phyloP scores from a whole-genome alignment of 2,329 filamentous ascomycete genomes.

The Teratosphaeria viscida region DNA sequence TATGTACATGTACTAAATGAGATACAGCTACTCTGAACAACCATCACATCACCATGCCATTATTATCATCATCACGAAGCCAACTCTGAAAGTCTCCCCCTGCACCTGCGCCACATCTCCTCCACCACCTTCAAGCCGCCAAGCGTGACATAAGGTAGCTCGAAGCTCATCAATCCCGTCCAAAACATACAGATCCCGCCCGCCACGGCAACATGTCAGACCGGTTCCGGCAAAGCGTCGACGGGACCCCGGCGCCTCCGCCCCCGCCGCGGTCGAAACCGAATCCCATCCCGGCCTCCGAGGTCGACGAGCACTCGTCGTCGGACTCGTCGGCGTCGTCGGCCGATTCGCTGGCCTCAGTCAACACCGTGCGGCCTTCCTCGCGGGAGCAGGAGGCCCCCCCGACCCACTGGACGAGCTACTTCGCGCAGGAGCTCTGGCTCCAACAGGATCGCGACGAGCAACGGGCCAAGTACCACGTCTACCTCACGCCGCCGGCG shows the following conservation, averaged over 20 bases:
- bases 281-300: conserved; percentile 8
- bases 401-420: conserved; percentile 74
- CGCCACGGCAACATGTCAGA: conserved; percentile 16
- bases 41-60: neutral
- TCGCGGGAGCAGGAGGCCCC: conserved; percentile 38
- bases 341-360: conserved; percentile 69
- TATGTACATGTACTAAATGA: too few species aligned
- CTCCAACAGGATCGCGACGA: conserved; percentile 40
- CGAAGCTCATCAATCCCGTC: neutral
- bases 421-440: conserved; percentile 80
- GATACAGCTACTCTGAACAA: neutral
- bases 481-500: conserved; percentile 71
- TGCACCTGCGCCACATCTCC: neutral
- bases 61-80: neutral
- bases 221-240: conserved; percentile 15
- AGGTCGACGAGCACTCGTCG: conserved; percentile 24
- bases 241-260: conserved; percentile 2
- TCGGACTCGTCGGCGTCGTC: conserved; percentile 63
- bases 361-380: conserved; percentile 35
- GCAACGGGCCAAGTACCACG: conserved; percentile 59
- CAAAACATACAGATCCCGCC: neutral
- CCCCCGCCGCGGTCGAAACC: conserved; percentile 6
- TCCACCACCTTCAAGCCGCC: neutral
- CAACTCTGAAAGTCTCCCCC: neutral
- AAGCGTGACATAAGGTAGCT: neutral